Evolutionary conservation across 2,329 filamentous ascomycete species (phyloP), one percentile per base, ranked within the genome.

Genomic region (Fusarium udum): DNA sequence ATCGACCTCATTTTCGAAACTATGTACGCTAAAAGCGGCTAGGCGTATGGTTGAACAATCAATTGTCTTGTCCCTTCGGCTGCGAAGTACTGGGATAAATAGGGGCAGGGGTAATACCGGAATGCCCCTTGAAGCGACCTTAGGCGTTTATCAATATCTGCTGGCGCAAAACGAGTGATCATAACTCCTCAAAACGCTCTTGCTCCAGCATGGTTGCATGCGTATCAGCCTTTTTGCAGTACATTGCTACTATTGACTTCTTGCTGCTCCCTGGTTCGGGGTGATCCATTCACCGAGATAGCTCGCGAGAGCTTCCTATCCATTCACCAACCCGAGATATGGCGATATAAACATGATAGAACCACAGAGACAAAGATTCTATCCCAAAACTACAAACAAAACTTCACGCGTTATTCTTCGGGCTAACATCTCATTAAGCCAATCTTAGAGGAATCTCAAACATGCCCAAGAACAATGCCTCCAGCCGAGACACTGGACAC

Each of bases 301-400:
- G 15, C 14, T 18, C 28, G 15, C 22, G 7, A 13, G 22, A 13
- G 22, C 7, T 18, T 49, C 22, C 10, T 11, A n/a, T 32, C 28
- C 7, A 49, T 9, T 49, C 15, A 14, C 7, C 26, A 13, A 13
- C 4, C 15, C 3, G 28, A n/a, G 15, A 16, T 7, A 32, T 32
- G 6, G 5, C 28, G 22, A 7, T 18, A 18, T 6, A 16, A 32
- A 10, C 9, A 49, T 9, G 7, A 4, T 0, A 18, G 22, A n/a
- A 9, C 22, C 6, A 7, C 3, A 4, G 7, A 13, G 11, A 18
- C 11, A 9, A 10, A 13, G 3, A 1, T n/a, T n/a, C 20, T 10
- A 8, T n/a, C 7, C 22, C 7, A 9, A 7, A 49, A 4, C 15
- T 18, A 32, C 14, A n/a, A 16, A n/a, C 15, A n/a, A 13, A 31